Evolutionary conservation across 768 basidiomycete genomes (phyloP).

Genomic region (Macrolepiota fuliginosa): DNA sequence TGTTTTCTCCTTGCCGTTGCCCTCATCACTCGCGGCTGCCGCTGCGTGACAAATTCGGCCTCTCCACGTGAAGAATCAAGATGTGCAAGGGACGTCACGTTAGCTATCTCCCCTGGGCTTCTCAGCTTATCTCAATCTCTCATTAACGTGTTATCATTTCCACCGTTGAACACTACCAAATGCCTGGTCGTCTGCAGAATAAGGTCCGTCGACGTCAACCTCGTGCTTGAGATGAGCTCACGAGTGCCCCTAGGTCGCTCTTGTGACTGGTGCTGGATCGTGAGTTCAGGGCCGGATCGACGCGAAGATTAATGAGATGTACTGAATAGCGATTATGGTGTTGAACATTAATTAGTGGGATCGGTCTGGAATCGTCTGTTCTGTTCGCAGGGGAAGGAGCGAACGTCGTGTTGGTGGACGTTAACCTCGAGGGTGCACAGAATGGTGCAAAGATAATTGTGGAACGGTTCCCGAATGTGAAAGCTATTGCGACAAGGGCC

Average conservation of each 20-base stretch:
- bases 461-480: slow-evolving; percentile 65
- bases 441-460: slow-evolving; percentile 62
- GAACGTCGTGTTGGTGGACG: slow-evolving; percentile 84
- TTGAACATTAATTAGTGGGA: slow-evolving; percentile 59
- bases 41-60: background rate
- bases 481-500: slow-evolving; percentile 65
- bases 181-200: slow-evolving; percentile 68
- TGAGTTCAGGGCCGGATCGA: slow-evolving; percentile 37
- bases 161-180: slow-evolving; percentile 23
- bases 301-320: slow-evolving; percentile 12
- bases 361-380: slow-evolving; percentile 94
- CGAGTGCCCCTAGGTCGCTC: slow-evolving; percentile 48
- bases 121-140: slow-evolving; percentile 10
- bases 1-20: slow-evolving; percentile 1
- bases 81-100: slow-evolving; percentile 1
- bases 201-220: slow-evolving; percentile 39
- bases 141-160: background rate
- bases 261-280: slow-evolving; percentile 90
- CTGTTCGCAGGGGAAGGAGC: slow-evolving; percentile 95
- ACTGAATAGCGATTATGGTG: slow-evolving; percentile 16
- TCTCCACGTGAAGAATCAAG: background rate
- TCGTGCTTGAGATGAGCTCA: slow-evolving; percentile 1
- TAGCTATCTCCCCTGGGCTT: background rate
- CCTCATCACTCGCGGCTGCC: background rate
- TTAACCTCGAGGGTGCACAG: slow-evolving; percentile 75